Evolutionary conservation across 495 filamentous ascomycete species (phyloP).

Genomic region (Penicillium argentinense): DNA sequence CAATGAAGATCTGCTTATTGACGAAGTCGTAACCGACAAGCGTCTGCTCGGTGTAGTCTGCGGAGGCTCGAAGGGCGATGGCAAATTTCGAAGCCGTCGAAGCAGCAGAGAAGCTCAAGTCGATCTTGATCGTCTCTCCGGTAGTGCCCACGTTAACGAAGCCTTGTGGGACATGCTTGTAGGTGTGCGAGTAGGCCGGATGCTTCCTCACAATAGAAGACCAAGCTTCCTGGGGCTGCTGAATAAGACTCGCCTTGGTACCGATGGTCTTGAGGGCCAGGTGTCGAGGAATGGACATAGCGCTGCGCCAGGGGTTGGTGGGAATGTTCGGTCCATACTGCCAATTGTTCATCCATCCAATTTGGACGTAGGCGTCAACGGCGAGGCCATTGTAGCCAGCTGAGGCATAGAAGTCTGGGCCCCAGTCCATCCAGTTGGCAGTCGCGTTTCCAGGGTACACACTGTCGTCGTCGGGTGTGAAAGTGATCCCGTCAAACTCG

Average conservation of each 20-base stretch:
- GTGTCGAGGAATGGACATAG: conserved; percentile 51
- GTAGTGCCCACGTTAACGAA: too few species aligned
- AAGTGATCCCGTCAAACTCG: conserved; percentile 36
- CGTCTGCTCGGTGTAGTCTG: conserved; percentile 41
- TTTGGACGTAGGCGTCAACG: conserved; percentile 37
- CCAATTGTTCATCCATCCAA: conserved; percentile 64
- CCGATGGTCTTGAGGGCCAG: conserved; percentile 29
- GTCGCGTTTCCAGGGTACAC: conserved; percentile 8
- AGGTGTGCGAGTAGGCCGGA: too few species aligned
- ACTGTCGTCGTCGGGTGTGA: conserved; percentile 24
- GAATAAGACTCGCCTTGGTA: conserved; percentile 18
- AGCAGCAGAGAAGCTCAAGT: conserved; percentile 26
- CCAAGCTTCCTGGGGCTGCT: conserved; percentile 24
- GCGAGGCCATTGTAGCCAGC: conserved; percentile 54
- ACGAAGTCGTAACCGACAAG: conserved; percentile 43
- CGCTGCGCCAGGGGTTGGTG: conserved; percentile 49
- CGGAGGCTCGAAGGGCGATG: conserved; percentile 22
- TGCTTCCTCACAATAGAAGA: conserved; percentile 5
- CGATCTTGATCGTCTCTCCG: conserved; percentile 23
- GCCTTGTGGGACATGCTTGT: too few species aligned
- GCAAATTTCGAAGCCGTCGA: conserved; percentile 20
- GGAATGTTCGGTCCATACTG: conserved; percentile 45
- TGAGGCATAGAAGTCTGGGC: conserved; percentile 59
- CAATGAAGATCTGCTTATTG: conserved; percentile 31
- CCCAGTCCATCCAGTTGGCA: conserved; percentile 50